Base-by-base conservation (phyloP, 345 rosid species). In the Microcos paniculata region DNA sequence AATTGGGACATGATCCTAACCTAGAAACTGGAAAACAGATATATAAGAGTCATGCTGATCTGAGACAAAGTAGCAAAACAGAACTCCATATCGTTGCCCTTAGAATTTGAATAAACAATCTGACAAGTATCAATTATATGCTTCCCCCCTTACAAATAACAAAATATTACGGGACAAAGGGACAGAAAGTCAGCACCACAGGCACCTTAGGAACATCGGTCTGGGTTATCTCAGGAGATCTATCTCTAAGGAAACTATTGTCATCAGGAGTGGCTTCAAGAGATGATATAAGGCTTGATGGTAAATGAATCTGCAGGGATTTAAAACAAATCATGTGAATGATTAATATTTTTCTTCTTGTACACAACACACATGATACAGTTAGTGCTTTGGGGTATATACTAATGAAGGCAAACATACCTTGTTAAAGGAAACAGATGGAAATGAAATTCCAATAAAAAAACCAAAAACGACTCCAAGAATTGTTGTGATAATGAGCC, bases 401-500 rank as follows among this genome's bases (percentile, higher is more conserved):
- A 72, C 70, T 12, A 57, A 72, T 13, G 31, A 61, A 72, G 35
- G 69, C 68, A 52, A 78, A 21, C 74, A 46, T 80, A 93, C 99
- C 98, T 85, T 93, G 62, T 70, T 74, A 79, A 90, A 76, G 58
- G 93, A 85, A 84, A 80, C 78, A 0, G 88, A 76, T n/a, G 92
- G 92, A 83, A 93, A 87, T 4, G 98, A 87, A 71, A 86, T 69
- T 69, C 99, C 98, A 52, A 91, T 49, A 70, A 91, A 84, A 80
- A 90, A 95, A 12, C 99, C 98, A 83, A 91, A 85, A 23, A 87
- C 80, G 78, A 88, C 69, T 75, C 93, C 99, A 40, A 91, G 18
- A 52, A 91, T 82, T 35, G 89, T 82, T 4, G 90, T 79, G 7
- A 91, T 53, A 24, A 90, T 67, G 62, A 91, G 70, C 87, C 87